Base-by-base conservation (phyloP, 305 asterid genomes). In the Striga hermonthica region DNA sequence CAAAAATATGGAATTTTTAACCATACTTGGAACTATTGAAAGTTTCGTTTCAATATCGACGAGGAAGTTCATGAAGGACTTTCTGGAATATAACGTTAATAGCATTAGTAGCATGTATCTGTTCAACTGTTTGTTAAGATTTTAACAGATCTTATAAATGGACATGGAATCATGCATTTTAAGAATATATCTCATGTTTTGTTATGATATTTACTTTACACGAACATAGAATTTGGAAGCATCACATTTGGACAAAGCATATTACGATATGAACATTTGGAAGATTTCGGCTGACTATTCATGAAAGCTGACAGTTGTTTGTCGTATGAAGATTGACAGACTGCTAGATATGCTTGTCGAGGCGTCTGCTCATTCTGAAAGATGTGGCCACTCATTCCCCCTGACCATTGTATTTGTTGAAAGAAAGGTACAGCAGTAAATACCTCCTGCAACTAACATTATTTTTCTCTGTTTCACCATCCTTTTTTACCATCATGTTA, bases 361-460 rank as follows among this genome's bases (percentile, higher is more conserved):
- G 85, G 92, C 82, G 62, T 87, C 95, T 75, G 81, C 86, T 72
- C 87, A 81, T 58, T 81, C 95, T 70, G 91, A 88, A 72, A 82
- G 64, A 62, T 75, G 78, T 67, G 84, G 89, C 80, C 91, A 78
- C 36, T 71, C 85, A 40, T 84, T 84, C 74, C 91, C 97, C 70
- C 78, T 90, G 88, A 86, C 97, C 73, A 88, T 90, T 70, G 96
- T 90, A 64, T 90, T 90, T 82, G 97, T 90, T 72, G 97, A 90
- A 76, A 81, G 97, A 54, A 90, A 90, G 96, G 97, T 90, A 80
- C 74, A 60, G 11, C 66, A 54, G 8, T 56, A 31, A 64, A 56
- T 61, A 2, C 31, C 52, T 57, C 35, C 57, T 3, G 37, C 65
- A 39, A 60, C 64, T 71, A 54, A 41, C 28, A 48, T 66, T 39